Conservation (phyloP, 2,329 filamentous ascomycete species). For the Nemania bipapillata region DNA sequence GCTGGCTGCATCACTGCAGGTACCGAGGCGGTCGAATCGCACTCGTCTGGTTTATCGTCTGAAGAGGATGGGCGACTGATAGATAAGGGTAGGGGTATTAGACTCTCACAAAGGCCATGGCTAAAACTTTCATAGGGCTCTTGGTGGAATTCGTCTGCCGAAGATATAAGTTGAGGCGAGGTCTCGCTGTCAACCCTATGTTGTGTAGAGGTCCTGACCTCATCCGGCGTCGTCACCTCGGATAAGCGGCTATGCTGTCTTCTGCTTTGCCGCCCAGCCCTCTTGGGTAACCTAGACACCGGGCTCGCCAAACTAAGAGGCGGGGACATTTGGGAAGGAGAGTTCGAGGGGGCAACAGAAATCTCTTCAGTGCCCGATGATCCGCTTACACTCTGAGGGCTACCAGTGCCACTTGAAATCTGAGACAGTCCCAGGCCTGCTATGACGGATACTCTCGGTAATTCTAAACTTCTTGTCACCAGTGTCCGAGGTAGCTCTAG, state of each 20-base stretch:
- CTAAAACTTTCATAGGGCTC: slow-evolving; percentile 21
- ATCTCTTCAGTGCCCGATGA: slow-evolving; percentile 26
- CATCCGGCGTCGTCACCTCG: slow-evolving; percentile 49
- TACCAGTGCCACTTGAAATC: slow-evolving; percentile 24
- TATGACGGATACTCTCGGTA: slow-evolving; percentile 1
- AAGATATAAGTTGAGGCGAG: slow-evolving; percentile 5
- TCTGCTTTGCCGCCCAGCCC: slow-evolving; percentile 40
- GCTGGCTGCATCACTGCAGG: not conserved
- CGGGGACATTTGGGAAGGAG: slow-evolving; percentile 30
- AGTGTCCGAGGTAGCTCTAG: slow-evolving; percentile 8
- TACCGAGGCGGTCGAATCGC: not conserved
- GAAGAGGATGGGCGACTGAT: slow-evolving; percentile 8
- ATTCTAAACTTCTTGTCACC: not conserved
- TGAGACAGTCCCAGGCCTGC: slow-evolving; percentile 16
- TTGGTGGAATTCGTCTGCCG: slow-evolving; percentile 33
- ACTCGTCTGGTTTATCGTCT: not conserved
- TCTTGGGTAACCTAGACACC: slow-evolving; percentile 31
- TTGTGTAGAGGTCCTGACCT: slow-evolving; percentile 36
- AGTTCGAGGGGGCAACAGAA: slow-evolving; percentile 30
- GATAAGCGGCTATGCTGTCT: slow-evolving; percentile 46
- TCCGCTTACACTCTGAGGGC: slow-evolving; percentile 29
- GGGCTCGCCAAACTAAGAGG: slow-evolving; percentile 30
- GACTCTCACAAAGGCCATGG: not conserved
- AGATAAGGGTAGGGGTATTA: slow-evolving; percentile 32
- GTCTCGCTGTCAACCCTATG: not conserved